These are phyloP conservation scores for Daldinia grandis DNA, from an alignment of 495 filamentous ascomycete genomes.

Conservation along the genomic window DNA sequence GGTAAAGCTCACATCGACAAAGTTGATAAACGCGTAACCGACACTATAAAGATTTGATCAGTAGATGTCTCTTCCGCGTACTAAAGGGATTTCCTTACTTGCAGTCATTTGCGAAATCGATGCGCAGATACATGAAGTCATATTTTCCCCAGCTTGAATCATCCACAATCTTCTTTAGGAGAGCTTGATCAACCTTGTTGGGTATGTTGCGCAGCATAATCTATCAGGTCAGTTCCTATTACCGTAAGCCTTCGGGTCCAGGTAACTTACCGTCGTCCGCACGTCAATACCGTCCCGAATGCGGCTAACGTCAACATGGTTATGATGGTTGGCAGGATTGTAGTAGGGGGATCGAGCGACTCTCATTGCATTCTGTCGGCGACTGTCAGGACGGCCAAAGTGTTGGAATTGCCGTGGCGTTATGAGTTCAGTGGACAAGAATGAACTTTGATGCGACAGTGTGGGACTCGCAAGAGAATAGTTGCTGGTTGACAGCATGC, in stretches of 20 bases:
- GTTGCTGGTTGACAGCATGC: conserved; percentile 40
- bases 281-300: conserved; percentile 74
- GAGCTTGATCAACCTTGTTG: conserved; percentile 84
- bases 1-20: conserved; percentile 72
- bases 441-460: conserved; percentile 35
- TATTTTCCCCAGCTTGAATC: conserved; percentile 80
- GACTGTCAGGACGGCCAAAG: conserved; percentile 43
- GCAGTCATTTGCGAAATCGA: conserved; percentile 89
- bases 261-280: conserved; percentile 71
- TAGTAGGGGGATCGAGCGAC: conserved; percentile 52
- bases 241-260: conserved; percentile 1
- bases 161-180: conserved; percentile 82
- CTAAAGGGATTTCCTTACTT: conserved; percentile 66
- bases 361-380: conserved; percentile 54
- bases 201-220: conserved; percentile 98
- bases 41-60: conserved; percentile 71
- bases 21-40: conserved; percentile 98
- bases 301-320: conserved; percentile 70
- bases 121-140: conserved; percentile 95
- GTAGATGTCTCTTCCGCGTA: conserved; percentile 22
- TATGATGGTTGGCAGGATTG: conserved; percentile 63
- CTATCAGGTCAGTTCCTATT: conserved; percentile 52
- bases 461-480: conserved; percentile 48
- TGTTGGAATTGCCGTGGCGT: conserved; percentile 43
- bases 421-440: conserved; percentile 29